phyloP scores from a whole-genome alignment of 148 eudicot species.

The Selenicereus undatus region DNA sequence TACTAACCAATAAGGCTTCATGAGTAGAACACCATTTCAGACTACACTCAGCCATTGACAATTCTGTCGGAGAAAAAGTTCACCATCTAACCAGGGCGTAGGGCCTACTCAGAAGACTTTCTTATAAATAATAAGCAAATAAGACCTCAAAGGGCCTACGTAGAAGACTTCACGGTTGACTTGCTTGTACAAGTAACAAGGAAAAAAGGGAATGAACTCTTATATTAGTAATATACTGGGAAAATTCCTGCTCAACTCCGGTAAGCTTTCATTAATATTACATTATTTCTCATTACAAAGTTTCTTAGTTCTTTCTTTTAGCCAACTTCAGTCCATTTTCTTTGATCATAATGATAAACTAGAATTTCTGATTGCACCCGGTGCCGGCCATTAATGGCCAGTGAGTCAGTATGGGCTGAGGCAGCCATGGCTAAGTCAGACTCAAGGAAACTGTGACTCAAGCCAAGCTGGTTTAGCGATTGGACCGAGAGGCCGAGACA shows the following conservation, averaged over 20 bases:
- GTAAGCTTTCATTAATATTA: not conserved
- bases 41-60: not conserved
- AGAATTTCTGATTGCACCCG: not conserved
- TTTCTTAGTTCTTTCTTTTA: too few relatives aligned
- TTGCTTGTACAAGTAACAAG: not conserved
- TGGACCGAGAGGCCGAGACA: not conserved
- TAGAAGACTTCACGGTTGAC: not conserved
- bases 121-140: too few relatives aligned
- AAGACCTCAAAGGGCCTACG: not conserved
- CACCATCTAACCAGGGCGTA: not conserved
- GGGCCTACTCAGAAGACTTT: not conserved
- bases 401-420: not conserved
- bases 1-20: not conserved
- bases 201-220: not conserved
- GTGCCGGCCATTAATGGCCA: not conserved
- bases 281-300: too few relatives aligned
- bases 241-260: not conserved
- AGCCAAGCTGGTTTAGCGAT: too few relatives aligned
- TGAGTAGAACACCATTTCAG: not conserved
- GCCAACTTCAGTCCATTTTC: not conserved
- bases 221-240: not conserved
- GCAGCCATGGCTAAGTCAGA: not conserved
- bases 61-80: not conserved
- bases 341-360: not conserved
- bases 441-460: not conserved